Base-by-base conservation (phyloP, 2,329 filamentous ascomycete genomes). In the Fusarium sp. region DNA sequence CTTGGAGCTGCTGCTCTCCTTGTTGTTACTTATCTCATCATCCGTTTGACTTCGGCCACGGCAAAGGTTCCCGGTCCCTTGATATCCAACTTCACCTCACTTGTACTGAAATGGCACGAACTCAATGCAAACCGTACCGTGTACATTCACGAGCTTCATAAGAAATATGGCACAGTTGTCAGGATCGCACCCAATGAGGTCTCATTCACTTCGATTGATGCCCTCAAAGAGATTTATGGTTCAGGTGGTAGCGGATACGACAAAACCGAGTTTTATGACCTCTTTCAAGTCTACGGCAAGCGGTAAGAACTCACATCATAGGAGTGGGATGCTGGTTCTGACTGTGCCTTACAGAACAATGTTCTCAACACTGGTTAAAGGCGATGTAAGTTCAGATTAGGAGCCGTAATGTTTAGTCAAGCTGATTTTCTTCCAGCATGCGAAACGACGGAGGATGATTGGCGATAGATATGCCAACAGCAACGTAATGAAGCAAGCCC, bases 391-490 rank as follows among this genome's bases (percentile, higher is more conserved):
- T 77, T 57, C 46, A 21, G 21, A 12, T 15, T 23, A 29, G 10
- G 27, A 18, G n/a, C 9, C 11, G 10, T 35, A 21, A 39, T 41
- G n/a, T 35, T 21, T 51, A 31, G n/a, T 14, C 38, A 31, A 27
- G 19, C 57, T 69, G 49, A 70, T 31, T 41, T 42, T 29, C 54
- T 42, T 41, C 19, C 56, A 91, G 87, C 91, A 93, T 76, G 88
- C 87, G 35, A 87, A 86, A 70, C 86, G 89, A 66, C 92, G 90
- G 76, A 85, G 90, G 33, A 82, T 91, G 52, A 83, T 93, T 48
- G 90, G 90, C 3, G 89, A 92, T 75, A 85, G 90, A 35, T 93
- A 93, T 78, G 88, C 91, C 35, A 93, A 92, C 79, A 89, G 87
- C 60, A 93, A 92, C 76, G 83, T 93, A 55, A 85, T 92, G 81